A percentile compares a stretch with the other conserved stretches of the same genome.
Evolutionary conservation across 768 basidiomycete genomes (phyloP).

Genomic region (Leccinum truebloodii): DNA sequence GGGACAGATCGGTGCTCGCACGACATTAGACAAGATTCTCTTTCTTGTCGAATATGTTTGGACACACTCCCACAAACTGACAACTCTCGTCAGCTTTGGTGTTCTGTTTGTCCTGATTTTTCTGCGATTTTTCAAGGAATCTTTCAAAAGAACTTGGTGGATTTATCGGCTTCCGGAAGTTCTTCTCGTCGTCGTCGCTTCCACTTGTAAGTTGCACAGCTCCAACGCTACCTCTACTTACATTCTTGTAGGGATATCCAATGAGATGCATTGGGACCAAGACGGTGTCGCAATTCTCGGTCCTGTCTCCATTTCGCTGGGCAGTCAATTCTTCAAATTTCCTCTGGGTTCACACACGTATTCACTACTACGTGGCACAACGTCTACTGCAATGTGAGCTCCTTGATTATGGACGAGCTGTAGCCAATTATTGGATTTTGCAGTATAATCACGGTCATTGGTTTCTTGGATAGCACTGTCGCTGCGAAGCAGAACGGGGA

Average conservation of each 20-base stretch:
- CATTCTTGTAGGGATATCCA: conserved; percentile 58
- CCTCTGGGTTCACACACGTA: conserved; percentile 64
- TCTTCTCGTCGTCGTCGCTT: conserved; percentile 77
- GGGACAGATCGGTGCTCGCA: conserved; percentile 55
- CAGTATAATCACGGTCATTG: conserved; percentile 79
- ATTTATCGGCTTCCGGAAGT: conserved; percentile 90
- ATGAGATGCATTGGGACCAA: conserved; percentile 69
- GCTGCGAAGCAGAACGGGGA: conserved; percentile 91
- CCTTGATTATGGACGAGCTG: background rate
- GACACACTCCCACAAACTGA: conserved; percentile 59
- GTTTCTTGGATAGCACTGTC: conserved; percentile 93
- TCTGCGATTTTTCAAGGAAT: conserved; percentile 56
- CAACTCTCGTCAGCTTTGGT: conserved; percentile 73
- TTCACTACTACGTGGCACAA: conserved; percentile 73
- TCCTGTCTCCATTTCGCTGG: conserved; percentile 62
- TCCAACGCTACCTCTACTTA: background rate
- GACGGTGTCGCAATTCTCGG: conserved; percentile 86
- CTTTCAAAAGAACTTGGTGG: conserved; percentile 62
- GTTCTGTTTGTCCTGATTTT: conserved; percentile 67
- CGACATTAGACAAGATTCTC: conserved; percentile 72
- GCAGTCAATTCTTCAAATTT: conserved; percentile 65
- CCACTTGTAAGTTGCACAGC: conserved; percentile 61
- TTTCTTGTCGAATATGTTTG: conserved; percentile 69
- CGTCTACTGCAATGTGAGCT: conserved; percentile 76
- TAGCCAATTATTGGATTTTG: conserved; percentile 1